Evolutionary conservation across 2,329 filamentous ascomycete genomes (phyloP), one percentile per base, ranked within the genome.

Genomic region (Helotiales sp.): DNA sequence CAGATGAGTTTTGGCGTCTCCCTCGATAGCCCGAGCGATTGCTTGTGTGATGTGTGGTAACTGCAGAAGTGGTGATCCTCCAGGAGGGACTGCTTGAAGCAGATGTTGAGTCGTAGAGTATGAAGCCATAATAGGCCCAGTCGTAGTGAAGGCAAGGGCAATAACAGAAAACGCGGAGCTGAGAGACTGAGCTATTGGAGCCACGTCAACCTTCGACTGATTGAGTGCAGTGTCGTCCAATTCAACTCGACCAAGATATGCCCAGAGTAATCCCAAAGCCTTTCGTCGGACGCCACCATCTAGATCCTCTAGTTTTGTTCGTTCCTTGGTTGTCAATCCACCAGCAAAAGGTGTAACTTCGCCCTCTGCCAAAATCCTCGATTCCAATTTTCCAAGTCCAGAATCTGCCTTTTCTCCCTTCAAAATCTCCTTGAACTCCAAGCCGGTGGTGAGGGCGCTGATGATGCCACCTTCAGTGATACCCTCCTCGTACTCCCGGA

Each of bases 121-220:
- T 17, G 93, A 91, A 28, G 91, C 87, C 60, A 97, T 84, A 60
- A 98, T 91, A 26, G 95, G 94, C 17, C 85, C 85, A 45, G 93
- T 92, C 79, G 91, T 93, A 68, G 92, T 91, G 78, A 93, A 98
- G 24, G 95, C 93, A 37, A 98, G 89, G 22, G 93, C 85, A 72
- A 98, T 97, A 28, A 93, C 89, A 37, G 88, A 89, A 77, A 97
- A 96, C 2, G 95, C 91, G 77, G 95, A 91, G 79, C 92, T 96
- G 69, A 99, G 86, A 57, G 89, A 86, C 68, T 94, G 88, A 30
- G 95, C 96, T 69, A 96, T 91, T 20, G 95, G 93, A 22, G 93
- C 94, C 69, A 96, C 89, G 78, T 96, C 91, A 78, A 91, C 93
- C 82, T 98, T 99, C 79, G 94, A 89, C 77, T 89, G 89, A 75